Evolutionary conservation across 495 filamentous ascomycete genomes (phyloP).

Genomic region (Antarctomyces pellizariae): DNA sequence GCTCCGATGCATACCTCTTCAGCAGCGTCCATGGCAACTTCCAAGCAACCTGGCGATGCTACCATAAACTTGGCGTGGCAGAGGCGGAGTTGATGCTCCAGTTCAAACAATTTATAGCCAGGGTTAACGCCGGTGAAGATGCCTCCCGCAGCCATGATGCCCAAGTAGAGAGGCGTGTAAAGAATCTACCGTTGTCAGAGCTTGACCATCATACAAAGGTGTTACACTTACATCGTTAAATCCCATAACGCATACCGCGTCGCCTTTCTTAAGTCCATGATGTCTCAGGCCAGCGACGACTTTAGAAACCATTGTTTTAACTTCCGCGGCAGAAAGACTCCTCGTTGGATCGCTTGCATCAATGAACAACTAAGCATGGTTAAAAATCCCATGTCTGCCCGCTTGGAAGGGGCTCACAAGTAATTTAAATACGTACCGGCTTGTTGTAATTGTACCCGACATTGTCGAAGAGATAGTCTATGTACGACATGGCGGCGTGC

Average conservation of each 20-base stretch:
- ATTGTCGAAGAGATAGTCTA: too few species aligned
- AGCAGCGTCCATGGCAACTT: constrained; percentile 19
- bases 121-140: constrained; percentile 28
- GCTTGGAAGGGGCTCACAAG: too few species aligned
- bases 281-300: constrained; percentile 26
- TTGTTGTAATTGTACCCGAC: too few species aligned
- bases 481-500: too few species aligned
- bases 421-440: too few species aligned
- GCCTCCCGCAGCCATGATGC: constrained; percentile 25
- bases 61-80: constrained; percentile 20
- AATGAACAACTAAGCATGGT: constrained; percentile 28
- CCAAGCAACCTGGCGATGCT: constrained; percentile 26
- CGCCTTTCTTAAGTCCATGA: constrained; percentile 25
- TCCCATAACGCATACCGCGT: constrained; percentile 33
- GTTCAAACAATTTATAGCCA: constrained; percentile 20
- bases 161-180: constrained; percentile 21
- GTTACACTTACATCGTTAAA: constrained; percentile 28
- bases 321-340: constrained; percentile 27
- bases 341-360: constrained; percentile 23
- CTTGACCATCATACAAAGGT: too few species aligned
- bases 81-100: constrained; percentile 23
- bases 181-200: constrained; percentile 35
- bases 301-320: constrained; percentile 19
- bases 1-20: constrained; percentile 26
- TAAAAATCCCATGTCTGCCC: too few species aligned